Evolutionary conservation across 2,329 filamentous ascomycete genomes (phyloP), one percentile per base, ranked within the genome.

Genomic region (Phaeosphaeriaceae sp.): DNA sequence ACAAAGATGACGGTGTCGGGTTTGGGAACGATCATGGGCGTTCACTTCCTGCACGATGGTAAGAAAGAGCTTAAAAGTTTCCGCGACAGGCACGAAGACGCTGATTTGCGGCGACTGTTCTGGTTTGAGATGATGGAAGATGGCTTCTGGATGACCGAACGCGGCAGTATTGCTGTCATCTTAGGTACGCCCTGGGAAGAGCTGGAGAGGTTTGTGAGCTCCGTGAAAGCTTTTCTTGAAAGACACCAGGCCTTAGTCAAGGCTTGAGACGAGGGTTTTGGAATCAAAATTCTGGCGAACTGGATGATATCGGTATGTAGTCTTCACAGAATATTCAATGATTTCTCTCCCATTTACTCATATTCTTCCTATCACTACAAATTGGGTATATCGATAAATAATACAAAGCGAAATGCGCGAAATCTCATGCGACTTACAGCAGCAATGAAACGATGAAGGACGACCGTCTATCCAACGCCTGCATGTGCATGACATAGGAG

Each of bases 1-100:
- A 77, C 77, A 7, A 70, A 74, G 58, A 72, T 76, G 66, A 72
- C 72, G 4, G 69, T 76, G 17, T 79, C 76, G 1, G 78, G 77
- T 0, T 49, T 68, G 4, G 77, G 78, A 6, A 73, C 73, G 1
- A 69, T 80, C 19, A 67, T 79, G 54, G 75, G 71, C 5, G 65
- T 79, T 36, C 76, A 79, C 51, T 78, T 79, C 50, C 62, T 76
- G 9, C 48, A 60, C 13, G 65, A 71, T 44, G 73, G 69, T 3
- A 69, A 55, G 42, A 71, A 70, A 22, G 66, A 73, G 40, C 41
- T 74, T 17, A 71, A 59, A 20, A 69, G 62, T 17, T 65, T 53
- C 4, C 64, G 66, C 44, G 64, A 72, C 42, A 67, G 74, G 17
- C 61, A 63, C 36, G 72, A 76, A 25, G 63, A 73, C n/a, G 52